Percentiles rank a stretch among this genome's conserved stretches.
Conservation (phyloP, 2,329 filamentous ascomycete genomes). For the Neofusicoccum umdonicola region DNA sequence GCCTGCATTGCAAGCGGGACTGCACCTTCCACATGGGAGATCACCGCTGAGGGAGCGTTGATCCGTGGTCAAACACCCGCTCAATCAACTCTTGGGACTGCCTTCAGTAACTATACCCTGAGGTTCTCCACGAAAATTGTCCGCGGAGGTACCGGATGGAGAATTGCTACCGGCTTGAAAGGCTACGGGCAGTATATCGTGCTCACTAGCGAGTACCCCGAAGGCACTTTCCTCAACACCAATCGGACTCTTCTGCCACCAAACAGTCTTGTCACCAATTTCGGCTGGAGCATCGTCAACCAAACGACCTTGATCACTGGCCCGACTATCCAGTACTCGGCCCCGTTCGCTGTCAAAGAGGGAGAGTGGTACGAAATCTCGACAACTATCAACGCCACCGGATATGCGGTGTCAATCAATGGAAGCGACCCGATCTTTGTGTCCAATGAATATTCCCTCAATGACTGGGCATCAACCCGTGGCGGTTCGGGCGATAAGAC, state of each 20-base stretch:
- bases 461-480: not conserved
- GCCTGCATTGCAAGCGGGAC: slow-evolving; percentile 40
- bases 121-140: slow-evolving; percentile 39
- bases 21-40: slow-evolving; percentile 37
- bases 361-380: slow-evolving; percentile 39
- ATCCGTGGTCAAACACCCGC: slow-evolving; percentile 35
- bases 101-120: slow-evolving; percentile 37
- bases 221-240: slow-evolving; percentile 32
- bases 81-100: slow-evolving; percentile 24
- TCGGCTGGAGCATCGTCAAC: slow-evolving; percentile 37
- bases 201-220: slow-evolving; percentile 12
- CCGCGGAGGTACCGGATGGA: slow-evolving; percentile 41
- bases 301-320: slow-evolving; percentile 33
- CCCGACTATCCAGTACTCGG: slow-evolving; percentile 26
- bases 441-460: not conserved
- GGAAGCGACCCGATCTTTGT: slow-evolving; percentile 24
- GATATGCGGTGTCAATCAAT: slow-evolving; percentile 31
- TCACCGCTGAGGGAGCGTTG: slow-evolving; percentile 34
- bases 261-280: slow-evolving; percentile 36
- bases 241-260: slow-evolving; percentile 35
- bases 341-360: slow-evolving; percentile 31
- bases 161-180: slow-evolving; percentile 21
- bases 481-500: slow-evolving; percentile 11
- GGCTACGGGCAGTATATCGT: slow-evolving; percentile 12
- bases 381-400: slow-evolving; percentile 30